Percentiles rank a stretch among this genome's conserved stretches.
Evolutionary conservation across 352 stramenopile species (phyloP).

Genomic region (Globisporangium lucens): DNA sequence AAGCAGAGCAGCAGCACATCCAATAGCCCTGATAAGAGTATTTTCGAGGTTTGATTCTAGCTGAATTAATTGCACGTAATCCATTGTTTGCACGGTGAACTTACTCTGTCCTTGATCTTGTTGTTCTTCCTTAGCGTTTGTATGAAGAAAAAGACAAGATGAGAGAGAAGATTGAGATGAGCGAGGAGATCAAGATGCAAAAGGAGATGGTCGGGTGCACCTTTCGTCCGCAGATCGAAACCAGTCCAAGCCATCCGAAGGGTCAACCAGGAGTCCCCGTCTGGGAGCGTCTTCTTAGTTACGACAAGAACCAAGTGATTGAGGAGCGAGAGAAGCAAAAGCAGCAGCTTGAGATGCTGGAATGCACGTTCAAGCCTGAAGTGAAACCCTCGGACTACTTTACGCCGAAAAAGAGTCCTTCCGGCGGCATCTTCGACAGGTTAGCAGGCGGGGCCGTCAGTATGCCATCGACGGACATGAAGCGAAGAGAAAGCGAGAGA

Average conservation of each 20-base stretch:
- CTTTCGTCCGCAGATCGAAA: conserved; percentile 69
- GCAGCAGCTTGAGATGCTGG: conserved; percentile 63
- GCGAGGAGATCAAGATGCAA: conserved; percentile 61
- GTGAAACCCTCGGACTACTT: conserved; percentile 51
- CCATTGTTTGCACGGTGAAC: conserved; percentile 14
- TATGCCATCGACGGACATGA: conserved; percentile 27
- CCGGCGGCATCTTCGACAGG: conserved; percentile 40
- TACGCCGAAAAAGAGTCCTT: conserved; percentile 36
- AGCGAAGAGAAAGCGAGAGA: conserved; percentile 27
- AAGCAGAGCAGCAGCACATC: conserved; percentile 57
- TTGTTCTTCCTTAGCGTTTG: conserved; percentile 45
- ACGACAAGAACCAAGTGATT: conserved; percentile 77
- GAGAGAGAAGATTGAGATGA: conserved; percentile 74
- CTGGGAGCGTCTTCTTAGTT: conserved; percentile 72
- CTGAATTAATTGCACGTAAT: conserved; percentile 10
- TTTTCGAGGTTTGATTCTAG: conserved; percentile 64
- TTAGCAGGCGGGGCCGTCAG: conserved; percentile 30
- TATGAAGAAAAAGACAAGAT: conserved; percentile 79
- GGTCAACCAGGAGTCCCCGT: conserved; percentile 43
- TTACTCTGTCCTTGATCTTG: conserved; percentile 18
- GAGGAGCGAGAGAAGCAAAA: conserved; percentile 75
- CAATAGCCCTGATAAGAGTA: conserved; percentile 56
- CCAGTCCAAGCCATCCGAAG: conserved; percentile 26
- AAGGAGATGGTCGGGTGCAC: conserved; percentile 82
- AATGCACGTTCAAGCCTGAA: conserved; percentile 82